These are phyloP conservation scores for Solanum arcanum DNA, from an alignment of 257 asterid genomes.

Conservation along the genomic window DNA sequence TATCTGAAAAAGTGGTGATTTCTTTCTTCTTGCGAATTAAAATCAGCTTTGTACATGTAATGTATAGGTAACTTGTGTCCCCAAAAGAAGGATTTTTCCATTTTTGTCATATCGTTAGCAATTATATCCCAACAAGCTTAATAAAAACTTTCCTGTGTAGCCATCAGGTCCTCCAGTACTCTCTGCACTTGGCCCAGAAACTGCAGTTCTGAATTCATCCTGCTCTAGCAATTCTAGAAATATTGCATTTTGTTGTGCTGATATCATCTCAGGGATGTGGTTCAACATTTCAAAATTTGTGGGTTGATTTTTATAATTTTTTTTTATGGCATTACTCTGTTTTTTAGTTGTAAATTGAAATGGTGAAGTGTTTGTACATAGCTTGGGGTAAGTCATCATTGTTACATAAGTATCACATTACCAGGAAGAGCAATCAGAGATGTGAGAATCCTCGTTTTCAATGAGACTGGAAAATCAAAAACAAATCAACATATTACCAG, in stretches of 20 bases:
- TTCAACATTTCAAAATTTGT: too few relatives aligned
- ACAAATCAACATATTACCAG: neutral
- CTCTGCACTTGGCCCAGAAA: too few relatives aligned
- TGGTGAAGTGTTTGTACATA: neutral
- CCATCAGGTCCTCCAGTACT: neutral
- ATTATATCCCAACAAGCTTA: neutral
- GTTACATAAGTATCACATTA: too few relatives aligned
- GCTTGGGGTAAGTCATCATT: too few relatives aligned
- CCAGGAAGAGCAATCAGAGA: too few relatives aligned
- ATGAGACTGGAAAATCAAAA: too few relatives aligned
- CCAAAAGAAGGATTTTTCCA: neutral
- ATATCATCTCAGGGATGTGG: too few relatives aligned
- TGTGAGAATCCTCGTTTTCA: too few relatives aligned
- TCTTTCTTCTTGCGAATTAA: neutral
- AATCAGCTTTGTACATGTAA: neutral
- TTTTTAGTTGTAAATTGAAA: neutral
- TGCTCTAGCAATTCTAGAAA: too few relatives aligned
- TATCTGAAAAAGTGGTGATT: neutral
- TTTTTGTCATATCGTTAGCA: neutral
- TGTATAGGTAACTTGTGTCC: neutral
- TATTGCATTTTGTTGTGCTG: too few relatives aligned
- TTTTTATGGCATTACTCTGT: neutral
- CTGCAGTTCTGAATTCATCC: neutral
- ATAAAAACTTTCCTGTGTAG: neutral
- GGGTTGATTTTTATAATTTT: neutral